Evolutionary conservation across 768 basidiomycete species (phyloP).

Genomic region (Tricholoma hemisulphureum): DNA sequence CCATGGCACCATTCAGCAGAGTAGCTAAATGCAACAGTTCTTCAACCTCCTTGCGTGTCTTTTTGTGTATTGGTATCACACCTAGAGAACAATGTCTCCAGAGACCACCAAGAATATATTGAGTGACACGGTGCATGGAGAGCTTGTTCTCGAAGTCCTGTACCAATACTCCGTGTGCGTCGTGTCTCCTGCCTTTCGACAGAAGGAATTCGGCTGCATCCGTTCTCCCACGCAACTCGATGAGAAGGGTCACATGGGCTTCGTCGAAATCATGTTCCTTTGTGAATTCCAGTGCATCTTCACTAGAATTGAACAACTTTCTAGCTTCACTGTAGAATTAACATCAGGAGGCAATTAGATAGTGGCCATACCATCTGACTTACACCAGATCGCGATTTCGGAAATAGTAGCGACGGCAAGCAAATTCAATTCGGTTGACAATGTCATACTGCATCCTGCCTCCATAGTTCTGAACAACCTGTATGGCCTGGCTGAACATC

Average conservation of each 20-base stretch:
- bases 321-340: slow-evolving; percentile 39
- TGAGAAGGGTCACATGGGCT: slow-evolving; percentile 45
- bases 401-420: slow-evolving; percentile 48
- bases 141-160: slow-evolving; percentile 25
- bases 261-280: slow-evolving; percentile 51
- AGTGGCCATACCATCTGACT: background rate
- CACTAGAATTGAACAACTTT: slow-evolving; percentile 46
- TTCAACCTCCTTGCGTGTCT: slow-evolving; percentile 7
- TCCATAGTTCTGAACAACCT: slow-evolving; percentile 38
- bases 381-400: slow-evolving; percentile 36
- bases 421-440: slow-evolving; percentile 37
- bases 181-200: slow-evolving; percentile 41
- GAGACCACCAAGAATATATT: slow-evolving; percentile 41
- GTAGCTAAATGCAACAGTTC: slow-evolving; percentile 27
- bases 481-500: slow-evolving; percentile 52
- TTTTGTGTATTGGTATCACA: slow-evolving; percentile 2
- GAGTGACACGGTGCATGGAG: slow-evolving; percentile 34
- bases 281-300: slow-evolving; percentile 57
- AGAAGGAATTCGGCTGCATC: slow-evolving; percentile 57
- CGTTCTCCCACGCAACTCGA: slow-evolving; percentile 35
- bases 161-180: slow-evolving; percentile 49
- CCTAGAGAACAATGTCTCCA: slow-evolving; percentile 49
- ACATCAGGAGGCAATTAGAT: background rate
- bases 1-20: slow-evolving; percentile 10
- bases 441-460: slow-evolving; percentile 30